Evolutionary conservation across 192 early-diverging fungal species (phyloP).

Genomic region (Linnemannia zychae): DNA sequence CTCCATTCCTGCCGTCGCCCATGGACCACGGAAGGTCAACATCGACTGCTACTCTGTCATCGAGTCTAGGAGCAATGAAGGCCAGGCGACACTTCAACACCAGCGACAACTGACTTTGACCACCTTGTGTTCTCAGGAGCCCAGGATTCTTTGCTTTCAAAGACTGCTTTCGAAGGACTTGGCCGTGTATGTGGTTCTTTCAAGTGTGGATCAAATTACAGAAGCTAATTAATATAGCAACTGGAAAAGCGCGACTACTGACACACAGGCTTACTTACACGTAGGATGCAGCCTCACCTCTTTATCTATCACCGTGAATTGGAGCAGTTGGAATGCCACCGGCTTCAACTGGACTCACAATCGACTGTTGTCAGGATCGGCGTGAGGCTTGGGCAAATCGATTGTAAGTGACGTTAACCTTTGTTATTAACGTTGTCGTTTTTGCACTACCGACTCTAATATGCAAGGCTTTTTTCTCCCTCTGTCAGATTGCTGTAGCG

Average conservation of each 20-base stretch:
- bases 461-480: neutral
- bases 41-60: slow-evolving; percentile 20
- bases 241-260: no score
- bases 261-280: neutral
- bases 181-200: slow-evolving; percentile 6
- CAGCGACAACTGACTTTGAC: slow-evolving; percentile 3
- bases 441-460: neutral
- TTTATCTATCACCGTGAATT: slow-evolving; percentile 20
- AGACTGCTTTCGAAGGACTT: slow-evolving; percentile 7
- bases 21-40: neutral
- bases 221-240: no score
- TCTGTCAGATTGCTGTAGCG: neutral
- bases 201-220: neutral
- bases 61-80: neutral
- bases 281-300: slow-evolving; percentile 22
- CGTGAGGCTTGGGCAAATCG: slow-evolving; percentile 5
- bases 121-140: slow-evolving; percentile 9
- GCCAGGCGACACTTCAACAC: slow-evolving; percentile 4
- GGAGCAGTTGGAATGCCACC: slow-evolving; percentile 34
- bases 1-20: neutral
- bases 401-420: slow-evolving; percentile 5
- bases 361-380: slow-evolving; percentile 7
- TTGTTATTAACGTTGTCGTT: neutral
- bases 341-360: neutral
- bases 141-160: slow-evolving; percentile 17